Evolutionary conservation across 2,329 filamentous ascomycete genomes (phyloP).

Genomic region (Exophiala oligosperma): DNA sequence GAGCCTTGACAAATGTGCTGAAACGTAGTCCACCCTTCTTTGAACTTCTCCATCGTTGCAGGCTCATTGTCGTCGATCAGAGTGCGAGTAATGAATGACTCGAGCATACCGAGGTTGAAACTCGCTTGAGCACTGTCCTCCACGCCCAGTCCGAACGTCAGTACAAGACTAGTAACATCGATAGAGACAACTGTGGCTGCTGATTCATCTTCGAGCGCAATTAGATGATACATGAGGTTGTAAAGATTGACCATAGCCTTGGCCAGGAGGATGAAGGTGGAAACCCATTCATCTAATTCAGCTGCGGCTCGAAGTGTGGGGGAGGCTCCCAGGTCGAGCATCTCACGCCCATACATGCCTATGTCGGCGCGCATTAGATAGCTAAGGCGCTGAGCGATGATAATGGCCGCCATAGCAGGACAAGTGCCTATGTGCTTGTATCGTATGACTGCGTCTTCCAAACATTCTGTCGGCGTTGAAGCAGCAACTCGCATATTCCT

Average conservation of each 20-base stretch:
- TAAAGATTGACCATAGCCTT: constrained; percentile 15
- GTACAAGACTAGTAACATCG: constrained; percentile 14
- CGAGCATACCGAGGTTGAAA: constrained; percentile 14
- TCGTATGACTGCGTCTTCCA: constrained; percentile 10
- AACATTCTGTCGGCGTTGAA: constrained; percentile 1
- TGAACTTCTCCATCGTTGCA: constrained; percentile 4
- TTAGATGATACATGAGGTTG: constrained; percentile 3
- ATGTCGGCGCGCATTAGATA: constrained; percentile 15
- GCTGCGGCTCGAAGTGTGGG: too few relatives aligned
- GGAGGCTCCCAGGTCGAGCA: background rate
- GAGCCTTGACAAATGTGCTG: constrained; percentile 14
- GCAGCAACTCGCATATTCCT: constrained; percentile 13
- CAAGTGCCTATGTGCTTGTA: constrained; percentile 16
- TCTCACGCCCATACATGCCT: constrained; percentile 6
- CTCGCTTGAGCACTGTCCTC: constrained; percentile 1
- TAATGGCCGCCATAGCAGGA: constrained; percentile 17
- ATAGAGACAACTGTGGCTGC: constrained; percentile 13
- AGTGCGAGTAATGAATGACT: constrained; percentile 13
- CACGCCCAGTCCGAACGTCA: constrained; percentile 16
- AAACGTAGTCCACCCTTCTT: constrained; percentile 9
- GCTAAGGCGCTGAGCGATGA: constrained; percentile 17
- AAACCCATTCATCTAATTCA: constrained; percentile 11
- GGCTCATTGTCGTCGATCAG: constrained; percentile 7
- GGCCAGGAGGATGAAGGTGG: constrained; percentile 13
- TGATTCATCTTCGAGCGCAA: background rate